phyloP scores from a whole-genome alignment of 1,139 yeast genomes.

The Yamadazyma diddensiae region DNA sequence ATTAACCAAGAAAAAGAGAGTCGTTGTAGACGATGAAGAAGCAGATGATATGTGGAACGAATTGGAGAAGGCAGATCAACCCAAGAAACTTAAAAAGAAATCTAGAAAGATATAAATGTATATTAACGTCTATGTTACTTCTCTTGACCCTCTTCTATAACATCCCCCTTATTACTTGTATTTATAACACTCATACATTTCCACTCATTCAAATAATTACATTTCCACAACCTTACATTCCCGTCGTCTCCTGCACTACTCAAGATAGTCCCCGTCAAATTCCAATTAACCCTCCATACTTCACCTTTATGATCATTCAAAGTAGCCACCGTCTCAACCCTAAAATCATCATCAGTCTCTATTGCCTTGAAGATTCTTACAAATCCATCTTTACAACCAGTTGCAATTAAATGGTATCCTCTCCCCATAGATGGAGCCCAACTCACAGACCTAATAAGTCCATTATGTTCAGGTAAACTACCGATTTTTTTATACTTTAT shows the following conservation, averaged over 20 bases:
- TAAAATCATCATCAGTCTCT: constrained; percentile 36
- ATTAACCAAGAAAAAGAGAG: constrained; percentile 21
- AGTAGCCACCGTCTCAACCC: constrained; percentile 37
- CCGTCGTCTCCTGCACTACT: constrained; percentile 98
- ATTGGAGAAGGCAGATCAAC: constrained; percentile 20
- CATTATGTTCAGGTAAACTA: constrained; percentile 71
- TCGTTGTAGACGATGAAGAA: constrained; percentile 13
- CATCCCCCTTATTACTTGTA: constrained; percentile 47
- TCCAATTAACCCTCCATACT: constrained; percentile 97
- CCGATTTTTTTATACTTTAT: constrained; percentile 33
- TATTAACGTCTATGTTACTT: neutral
- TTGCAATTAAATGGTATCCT: constrained; percentile 82
- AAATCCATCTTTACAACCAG: constrained; percentile 93
- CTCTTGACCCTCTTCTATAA: neutral
- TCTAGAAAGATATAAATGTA: constrained; percentile 4
- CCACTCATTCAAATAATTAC: constrained; percentile 81
- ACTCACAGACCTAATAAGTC: constrained; percentile 81
- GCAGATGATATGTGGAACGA: constrained; percentile 38
- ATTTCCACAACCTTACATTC: constrained; percentile 85
- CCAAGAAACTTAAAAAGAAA: constrained; percentile 7
- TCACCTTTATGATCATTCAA: constrained; percentile 78
- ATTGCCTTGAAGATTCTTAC: constrained; percentile 78
- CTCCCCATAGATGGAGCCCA: constrained; percentile 99
- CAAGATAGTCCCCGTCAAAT: constrained; percentile 85
- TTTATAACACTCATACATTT: constrained; percentile 88